Conservation (phyloP, 768 basidiomycete species). For the Lactarius akahatsu region DNA sequence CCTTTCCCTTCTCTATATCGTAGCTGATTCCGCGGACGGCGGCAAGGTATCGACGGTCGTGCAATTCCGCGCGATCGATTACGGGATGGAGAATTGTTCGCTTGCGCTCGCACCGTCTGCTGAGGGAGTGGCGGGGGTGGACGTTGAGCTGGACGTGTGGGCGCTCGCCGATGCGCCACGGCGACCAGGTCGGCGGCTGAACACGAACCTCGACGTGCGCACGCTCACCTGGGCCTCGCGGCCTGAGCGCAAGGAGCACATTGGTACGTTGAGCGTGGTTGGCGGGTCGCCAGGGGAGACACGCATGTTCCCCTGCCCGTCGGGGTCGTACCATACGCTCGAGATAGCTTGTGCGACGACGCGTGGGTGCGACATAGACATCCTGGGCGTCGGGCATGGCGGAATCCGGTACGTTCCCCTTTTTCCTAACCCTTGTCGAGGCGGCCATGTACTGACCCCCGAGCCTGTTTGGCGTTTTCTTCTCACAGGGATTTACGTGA, state of each 20-base stretch:
- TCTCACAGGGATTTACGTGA: conserved; percentile 2
- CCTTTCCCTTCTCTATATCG: not conserved
- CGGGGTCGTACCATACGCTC: conserved; percentile 16
- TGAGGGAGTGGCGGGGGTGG: not conserved
- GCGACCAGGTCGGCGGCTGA: not conserved
- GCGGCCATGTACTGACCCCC: not conserved
- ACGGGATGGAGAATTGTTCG: conserved; percentile 19
- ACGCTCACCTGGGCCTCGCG: conserved; percentile 9
- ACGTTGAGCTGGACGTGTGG: conserved; percentile 1
- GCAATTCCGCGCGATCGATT: conserved; percentile 21
- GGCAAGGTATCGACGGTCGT: conserved; percentile 14
- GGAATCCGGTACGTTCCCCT: not conserved
- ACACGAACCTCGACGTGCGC: conserved; percentile 3
- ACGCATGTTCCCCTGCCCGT: not conserved
- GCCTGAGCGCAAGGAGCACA: conserved; percentile 1
- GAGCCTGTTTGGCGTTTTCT: not conserved
- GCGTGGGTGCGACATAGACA: conserved; percentile 3
- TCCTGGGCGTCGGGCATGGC: not conserved
- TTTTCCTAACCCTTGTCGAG: not conserved
- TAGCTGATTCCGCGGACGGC: too few species aligned
- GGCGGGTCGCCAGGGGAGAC: not conserved
- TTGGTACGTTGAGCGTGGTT: not conserved
- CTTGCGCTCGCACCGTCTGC: not conserved
- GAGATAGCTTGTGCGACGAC: conserved; percentile 9
- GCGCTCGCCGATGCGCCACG: not conserved